Evolutionary conservation across 2,329 filamentous ascomycete genomes (phyloP).

Genomic region (Cercospora sp.): DNA sequence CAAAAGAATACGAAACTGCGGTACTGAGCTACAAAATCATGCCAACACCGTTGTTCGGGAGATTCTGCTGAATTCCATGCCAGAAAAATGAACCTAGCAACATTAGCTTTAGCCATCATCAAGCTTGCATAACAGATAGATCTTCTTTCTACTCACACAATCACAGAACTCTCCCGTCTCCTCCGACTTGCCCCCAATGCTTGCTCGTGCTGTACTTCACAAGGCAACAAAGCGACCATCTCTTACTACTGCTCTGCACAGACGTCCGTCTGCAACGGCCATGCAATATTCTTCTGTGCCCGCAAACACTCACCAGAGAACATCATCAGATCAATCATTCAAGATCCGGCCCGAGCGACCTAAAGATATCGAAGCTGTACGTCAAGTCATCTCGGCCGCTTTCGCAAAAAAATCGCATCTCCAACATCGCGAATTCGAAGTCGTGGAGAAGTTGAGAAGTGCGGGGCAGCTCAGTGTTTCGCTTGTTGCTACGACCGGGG

Average conservation of each 20-base stretch:
- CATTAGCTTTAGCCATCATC: background rate
- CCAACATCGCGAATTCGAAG: constrained; percentile 9
- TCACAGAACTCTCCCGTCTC: background rate
- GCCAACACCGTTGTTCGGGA: too few species aligned
- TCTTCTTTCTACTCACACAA: background rate
- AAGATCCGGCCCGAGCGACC: background rate
- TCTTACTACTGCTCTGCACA: background rate
- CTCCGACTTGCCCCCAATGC: background rate
- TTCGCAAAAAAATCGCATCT: constrained; percentile 20
- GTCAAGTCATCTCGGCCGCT: constrained; percentile 2
- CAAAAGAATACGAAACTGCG: too few species aligned
- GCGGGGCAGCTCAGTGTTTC: constrained; percentile 1
- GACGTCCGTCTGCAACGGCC: background rate
- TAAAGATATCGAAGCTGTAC: background rate
- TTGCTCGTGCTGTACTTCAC: background rate
- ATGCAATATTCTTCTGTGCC: background rate
- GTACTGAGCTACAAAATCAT: too few species aligned
- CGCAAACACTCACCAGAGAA: background rate
- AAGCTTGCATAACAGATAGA: background rate
- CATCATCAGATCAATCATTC: background rate
- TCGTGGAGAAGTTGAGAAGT: constrained; percentile 14
- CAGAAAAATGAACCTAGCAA: too few species aligned
- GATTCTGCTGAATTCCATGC: too few species aligned
- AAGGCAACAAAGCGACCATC: background rate
- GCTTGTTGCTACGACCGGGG: constrained; percentile 3